Conservation (phyloP, 148 eudicot species). For the Persicaria maculosa region DNA sequence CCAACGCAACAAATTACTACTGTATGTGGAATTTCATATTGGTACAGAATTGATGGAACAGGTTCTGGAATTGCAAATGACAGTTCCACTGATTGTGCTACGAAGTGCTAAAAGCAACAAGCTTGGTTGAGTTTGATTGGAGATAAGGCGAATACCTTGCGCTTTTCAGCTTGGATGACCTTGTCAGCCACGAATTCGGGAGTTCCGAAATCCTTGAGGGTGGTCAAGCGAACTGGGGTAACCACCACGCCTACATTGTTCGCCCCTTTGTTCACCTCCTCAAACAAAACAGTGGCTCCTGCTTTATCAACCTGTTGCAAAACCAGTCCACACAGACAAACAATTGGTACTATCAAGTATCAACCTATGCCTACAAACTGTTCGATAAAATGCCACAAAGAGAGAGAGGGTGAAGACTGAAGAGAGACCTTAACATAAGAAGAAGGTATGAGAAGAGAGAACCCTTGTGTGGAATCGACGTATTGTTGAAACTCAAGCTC, state of each 20-base stretch:
- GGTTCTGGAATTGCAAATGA: no score
- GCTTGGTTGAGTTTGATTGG: neutral
- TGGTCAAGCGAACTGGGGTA: conserved; percentile 61
- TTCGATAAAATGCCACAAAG: conserved; percentile 10
- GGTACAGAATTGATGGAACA: no score
- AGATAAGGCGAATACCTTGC: conserved; percentile 43
- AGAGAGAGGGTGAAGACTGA: neutral
- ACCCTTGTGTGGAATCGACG: conserved; percentile 58
- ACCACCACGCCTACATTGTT: conserved; percentile 86
- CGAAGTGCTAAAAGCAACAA: no score
- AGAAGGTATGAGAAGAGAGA: conserved; percentile 67
- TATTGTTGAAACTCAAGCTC: conserved; percentile 41
- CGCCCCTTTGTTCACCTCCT: conserved; percentile 59
- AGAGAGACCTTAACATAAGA: conserved; percentile 61
- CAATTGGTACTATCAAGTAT: neutral
- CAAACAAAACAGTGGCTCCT: conserved; percentile 78
- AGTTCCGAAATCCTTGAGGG: conserved; percentile 62
- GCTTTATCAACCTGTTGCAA: conserved; percentile 73
- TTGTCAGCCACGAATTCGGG: conserved; percentile 83
- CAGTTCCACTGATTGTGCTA: no score
- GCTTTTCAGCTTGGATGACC: conserved; percentile 80
- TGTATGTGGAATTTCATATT: no score
- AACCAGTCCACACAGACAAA: neutral
- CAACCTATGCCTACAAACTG: neutral
- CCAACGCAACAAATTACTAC: no score